Conservation (phyloP, 805 yeast species). For the Hanseniaspora taiwanica region DNA sequence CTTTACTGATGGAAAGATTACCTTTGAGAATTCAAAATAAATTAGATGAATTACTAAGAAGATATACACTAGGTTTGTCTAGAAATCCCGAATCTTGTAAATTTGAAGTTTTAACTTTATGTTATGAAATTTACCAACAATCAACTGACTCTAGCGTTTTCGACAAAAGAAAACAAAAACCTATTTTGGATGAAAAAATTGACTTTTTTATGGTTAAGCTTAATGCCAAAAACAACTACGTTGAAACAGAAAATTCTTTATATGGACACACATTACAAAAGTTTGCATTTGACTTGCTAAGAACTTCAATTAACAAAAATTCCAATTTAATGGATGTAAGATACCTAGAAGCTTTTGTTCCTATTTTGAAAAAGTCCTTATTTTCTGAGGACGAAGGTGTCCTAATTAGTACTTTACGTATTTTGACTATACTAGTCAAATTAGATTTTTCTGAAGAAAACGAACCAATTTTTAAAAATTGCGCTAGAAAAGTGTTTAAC, state of each 20-base stretch:
- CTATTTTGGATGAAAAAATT: constrained; percentile 30
- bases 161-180: constrained; percentile 10
- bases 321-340: constrained; percentile 42
- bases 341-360: constrained; percentile 61
- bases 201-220: constrained; percentile 67
- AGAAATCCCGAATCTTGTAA: constrained; percentile 49
- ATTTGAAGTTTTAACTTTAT: constrained; percentile 48
- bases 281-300: constrained; percentile 62
- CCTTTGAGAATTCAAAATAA: constrained; percentile 58
- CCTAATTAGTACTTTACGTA: constrained; percentile 50
- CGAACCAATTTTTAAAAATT: constrained; percentile 36
- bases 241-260: constrained; percentile 41
- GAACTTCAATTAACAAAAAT: constrained; percentile 57
- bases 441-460: constrained; percentile 44
- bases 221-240: constrained; percentile 41
- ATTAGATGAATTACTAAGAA: constrained; percentile 62
- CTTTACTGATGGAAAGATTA: constrained; percentile 48
- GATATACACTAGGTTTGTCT: constrained; percentile 68
- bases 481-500: constrained; percentile 46
- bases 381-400: constrained; percentile 64
- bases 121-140: constrained; percentile 58
- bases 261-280: constrained; percentile 54
- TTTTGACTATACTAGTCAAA: constrained; percentile 45
- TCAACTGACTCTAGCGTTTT: constrained; percentile 25
- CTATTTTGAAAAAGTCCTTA: constrained; percentile 49